A percentile compares a stretch with the other conserved stretches of the same genome.
Conservation (phyloP, 2,329 filamentous ascomycete species). For the Monosporascus sp. region DNA sequence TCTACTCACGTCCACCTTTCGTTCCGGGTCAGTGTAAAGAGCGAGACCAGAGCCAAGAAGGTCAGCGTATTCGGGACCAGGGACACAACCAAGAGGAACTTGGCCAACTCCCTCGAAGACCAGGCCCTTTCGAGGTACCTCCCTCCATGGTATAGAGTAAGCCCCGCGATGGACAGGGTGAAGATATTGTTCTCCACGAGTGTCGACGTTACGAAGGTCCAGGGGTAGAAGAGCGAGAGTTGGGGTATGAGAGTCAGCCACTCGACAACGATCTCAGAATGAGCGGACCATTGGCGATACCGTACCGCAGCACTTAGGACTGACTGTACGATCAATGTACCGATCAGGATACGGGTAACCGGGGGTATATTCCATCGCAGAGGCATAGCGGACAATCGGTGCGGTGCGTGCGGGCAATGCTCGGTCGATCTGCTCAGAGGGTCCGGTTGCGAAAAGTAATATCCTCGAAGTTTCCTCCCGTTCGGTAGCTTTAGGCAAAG, state of each 20-base stretch:
- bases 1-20: constrained; percentile 61
- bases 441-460: not conserved
- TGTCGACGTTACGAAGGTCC: constrained; percentile 82
- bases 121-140: constrained; percentile 94
- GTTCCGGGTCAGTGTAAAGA: constrained; percentile 64
- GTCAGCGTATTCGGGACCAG: constrained; percentile 75
- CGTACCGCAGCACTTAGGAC: constrained; percentile 76
- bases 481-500: constrained; percentile 1
- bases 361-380: constrained; percentile 88
- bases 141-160: constrained; percentile 85
- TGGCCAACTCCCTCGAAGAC: constrained; percentile 86
- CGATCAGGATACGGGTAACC: constrained; percentile 76
- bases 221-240: constrained; percentile 79
- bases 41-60: constrained; percentile 67
- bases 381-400: constrained; percentile 52
- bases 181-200: constrained; percentile 92
- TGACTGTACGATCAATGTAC: constrained; percentile 69
- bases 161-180: constrained; percentile 69
- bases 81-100: constrained; percentile 74
- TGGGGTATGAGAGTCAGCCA: constrained; percentile 86
- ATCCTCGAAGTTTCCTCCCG: not conserved
- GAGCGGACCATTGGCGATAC: constrained; percentile 61
- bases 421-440: too few species aligned
- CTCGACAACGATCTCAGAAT: constrained; percentile 66
- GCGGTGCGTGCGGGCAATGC: too few species aligned